Percentiles rank a stretch among this genome's conserved stretches.
Evolutionary conservation across 176 grass and related monocot species (phyloP).

Genomic region (Alloteropsis semialata): DNA sequence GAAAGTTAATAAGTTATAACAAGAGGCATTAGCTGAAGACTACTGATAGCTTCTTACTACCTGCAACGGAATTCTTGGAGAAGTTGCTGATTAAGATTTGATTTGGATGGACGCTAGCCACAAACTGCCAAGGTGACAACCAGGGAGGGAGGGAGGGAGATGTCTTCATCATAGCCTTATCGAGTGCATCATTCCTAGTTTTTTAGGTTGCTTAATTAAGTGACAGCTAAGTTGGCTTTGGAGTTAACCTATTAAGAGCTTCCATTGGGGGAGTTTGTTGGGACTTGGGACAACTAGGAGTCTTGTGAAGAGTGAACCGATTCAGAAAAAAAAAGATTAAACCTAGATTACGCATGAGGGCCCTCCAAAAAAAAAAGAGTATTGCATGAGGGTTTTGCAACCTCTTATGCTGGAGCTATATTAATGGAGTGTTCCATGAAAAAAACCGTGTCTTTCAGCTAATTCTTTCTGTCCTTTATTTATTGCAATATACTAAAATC

Average conservation of each 20-base stretch:
- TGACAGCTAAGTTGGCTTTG: neutral
- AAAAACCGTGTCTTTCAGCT: neutral
- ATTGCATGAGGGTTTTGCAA: neutral
- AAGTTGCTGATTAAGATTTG: neutral
- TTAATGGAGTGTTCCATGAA: neutral
- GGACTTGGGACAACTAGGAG: neutral
- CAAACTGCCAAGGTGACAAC: neutral
- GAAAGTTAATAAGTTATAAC: neutral
- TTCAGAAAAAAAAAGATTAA: too few species aligned
- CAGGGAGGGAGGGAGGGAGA: neutral
- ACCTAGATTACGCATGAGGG: too few species aligned
- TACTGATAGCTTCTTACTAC: neutral
- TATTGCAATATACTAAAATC: neutral
- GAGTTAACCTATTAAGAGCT: neutral
- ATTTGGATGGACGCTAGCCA: neutral
- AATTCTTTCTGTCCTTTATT: neutral
- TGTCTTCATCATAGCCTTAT: neutral
- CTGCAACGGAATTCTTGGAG: neutral
- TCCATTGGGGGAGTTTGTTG: neutral
- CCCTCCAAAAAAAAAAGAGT: too few species aligned
- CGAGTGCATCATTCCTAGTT: neutral
- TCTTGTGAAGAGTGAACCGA: neutral
- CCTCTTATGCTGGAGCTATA: neutral
- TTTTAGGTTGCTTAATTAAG: neutral
- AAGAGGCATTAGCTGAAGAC: neutral